Percentiles rank a stretch among this genome's conserved stretches.
phyloP scores from a whole-genome alignment of 768 basidiomycete genomes.

The Crassisporium funariophilum region DNA sequence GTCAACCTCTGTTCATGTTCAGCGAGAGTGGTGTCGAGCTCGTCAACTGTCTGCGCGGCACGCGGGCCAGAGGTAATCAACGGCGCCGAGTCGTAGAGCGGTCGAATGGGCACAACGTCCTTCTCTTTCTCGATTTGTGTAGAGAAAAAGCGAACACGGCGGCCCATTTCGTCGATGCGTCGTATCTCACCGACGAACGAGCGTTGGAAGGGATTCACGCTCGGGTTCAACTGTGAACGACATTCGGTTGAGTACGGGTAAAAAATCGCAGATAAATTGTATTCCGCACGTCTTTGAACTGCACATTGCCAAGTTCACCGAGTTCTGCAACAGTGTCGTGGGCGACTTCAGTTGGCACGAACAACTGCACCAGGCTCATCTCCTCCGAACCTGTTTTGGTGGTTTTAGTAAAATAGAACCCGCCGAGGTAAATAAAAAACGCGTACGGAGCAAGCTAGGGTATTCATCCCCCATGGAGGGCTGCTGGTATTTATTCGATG shows the following conservation, averaged over 20 bases:
- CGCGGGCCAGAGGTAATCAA: constrained; percentile 90
- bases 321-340: constrained; percentile 96
- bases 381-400: constrained; percentile 96
- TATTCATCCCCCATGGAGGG: no score
- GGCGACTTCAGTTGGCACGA: constrained; percentile 95
- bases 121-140: constrained; percentile 86
- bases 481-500: no score
- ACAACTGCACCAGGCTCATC: constrained; percentile 98
- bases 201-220: constrained; percentile 96
- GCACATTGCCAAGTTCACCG: constrained; percentile 92
- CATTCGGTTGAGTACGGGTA: neutral
- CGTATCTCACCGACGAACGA: constrained; percentile 97
- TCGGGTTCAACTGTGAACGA: constrained; percentile 77
- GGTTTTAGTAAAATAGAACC: no score
- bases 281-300: constrained; percentile 98
- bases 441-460: no score
- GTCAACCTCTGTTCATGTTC: constrained; percentile 84
- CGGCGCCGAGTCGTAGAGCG: constrained; percentile 84
- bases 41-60: constrained; percentile 91
- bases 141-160: constrained; percentile 88
- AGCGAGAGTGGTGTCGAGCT: constrained; percentile 82
- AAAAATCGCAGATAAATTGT: constrained; percentile 25
- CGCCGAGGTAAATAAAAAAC: no score
- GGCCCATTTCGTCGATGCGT: constrained; percentile 93
- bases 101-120: constrained; percentile 79